Percentiles rank a stretch among this genome's conserved stretches.
Evolutionary conservation across 192 early-diverging fungal genomes (phyloP).

Genomic region (Umbelopsis sp.): DNA sequence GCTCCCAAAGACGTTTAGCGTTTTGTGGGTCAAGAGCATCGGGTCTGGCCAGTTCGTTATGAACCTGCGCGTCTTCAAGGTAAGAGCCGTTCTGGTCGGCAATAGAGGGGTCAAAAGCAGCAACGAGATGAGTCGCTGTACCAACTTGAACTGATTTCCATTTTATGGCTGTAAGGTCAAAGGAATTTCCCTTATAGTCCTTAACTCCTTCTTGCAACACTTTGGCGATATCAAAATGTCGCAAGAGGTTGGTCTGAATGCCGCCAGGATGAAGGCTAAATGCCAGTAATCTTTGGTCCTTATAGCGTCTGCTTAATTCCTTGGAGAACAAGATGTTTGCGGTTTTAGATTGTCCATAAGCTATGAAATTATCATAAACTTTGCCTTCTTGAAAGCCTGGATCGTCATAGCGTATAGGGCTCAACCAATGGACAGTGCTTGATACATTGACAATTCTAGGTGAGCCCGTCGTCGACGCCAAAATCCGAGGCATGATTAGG

Average conservation of each 20-base stretch:
- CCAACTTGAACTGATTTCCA: constrained; percentile 8
- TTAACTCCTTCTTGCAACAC: constrained; percentile 3
- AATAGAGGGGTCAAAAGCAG: constrained; percentile 8
- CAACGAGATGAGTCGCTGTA: constrained; percentile 3
- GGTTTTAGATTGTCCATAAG: constrained; percentile 48
- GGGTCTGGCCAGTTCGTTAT: neutral
- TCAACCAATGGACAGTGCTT: constrained; percentile 5
- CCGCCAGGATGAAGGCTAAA: constrained; percentile 22
- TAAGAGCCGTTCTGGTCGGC: constrained; percentile 5
- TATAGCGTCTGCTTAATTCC: constrained; percentile 13
- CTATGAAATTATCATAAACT: constrained; percentile 6
- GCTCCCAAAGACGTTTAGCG: constrained; percentile 1
- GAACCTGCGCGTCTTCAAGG: neutral
- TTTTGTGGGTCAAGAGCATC: constrained; percentile 7
- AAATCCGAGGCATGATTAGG: constrained; percentile 26
- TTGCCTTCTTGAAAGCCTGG: constrained; percentile 2
- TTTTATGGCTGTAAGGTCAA: constrained; percentile 3
- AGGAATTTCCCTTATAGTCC: neutral
- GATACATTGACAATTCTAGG: constrained; percentile 15
- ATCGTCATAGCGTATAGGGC: constrained; percentile 24
- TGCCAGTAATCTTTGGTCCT: neutral
- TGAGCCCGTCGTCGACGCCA: constrained; percentile 3
- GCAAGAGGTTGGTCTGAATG: constrained; percentile 4
- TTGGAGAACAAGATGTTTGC: constrained; percentile 56
- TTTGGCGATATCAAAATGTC: constrained; percentile 11